Evolutionary conservation across 2,329 filamentous ascomycete species (phyloP).

Genomic region (Hymenoscyphus infarciens): DNA sequence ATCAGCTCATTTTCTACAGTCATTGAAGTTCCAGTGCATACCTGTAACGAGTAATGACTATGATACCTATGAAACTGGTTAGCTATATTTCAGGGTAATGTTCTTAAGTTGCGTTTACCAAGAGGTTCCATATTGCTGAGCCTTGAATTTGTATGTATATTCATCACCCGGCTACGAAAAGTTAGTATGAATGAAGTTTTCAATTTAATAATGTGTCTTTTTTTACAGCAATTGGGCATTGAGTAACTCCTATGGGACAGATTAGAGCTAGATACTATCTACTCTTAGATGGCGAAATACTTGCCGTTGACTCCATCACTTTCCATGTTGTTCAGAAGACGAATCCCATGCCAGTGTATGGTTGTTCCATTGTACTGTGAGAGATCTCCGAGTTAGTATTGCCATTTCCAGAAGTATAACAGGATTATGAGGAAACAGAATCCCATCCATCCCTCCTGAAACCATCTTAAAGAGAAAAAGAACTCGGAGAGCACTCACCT

Average conservation of each 20-base stretch:
- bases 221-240: conserved; percentile 12
- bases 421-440: too few species aligned
- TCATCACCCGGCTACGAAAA: neutral
- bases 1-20: neutral
- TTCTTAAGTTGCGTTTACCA: conserved; percentile 42
- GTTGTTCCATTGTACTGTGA: conserved; percentile 41
- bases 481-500: too few species aligned
- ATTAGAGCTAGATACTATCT: neutral
- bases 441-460: too few species aligned
- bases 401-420: too few species aligned
- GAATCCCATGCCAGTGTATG: conserved; percentile 48
- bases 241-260: conserved; percentile 5
- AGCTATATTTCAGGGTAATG: neutral
- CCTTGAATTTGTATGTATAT: conserved; percentile 20
- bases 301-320: conserved; percentile 11
- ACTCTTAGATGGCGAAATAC: neutral
- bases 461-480: too few species aligned
- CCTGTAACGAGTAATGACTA: conserved; percentile 10
- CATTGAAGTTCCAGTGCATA: neutral
- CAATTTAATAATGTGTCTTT: neutral
- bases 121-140: conserved; percentile 41
- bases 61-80: neutral
- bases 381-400: too few species aligned
- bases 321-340: conserved; percentile 33
- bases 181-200: neutral